Base-by-base conservation (phyloP, 78 protist species). In the Cavenderia fasciculata region DNA sequence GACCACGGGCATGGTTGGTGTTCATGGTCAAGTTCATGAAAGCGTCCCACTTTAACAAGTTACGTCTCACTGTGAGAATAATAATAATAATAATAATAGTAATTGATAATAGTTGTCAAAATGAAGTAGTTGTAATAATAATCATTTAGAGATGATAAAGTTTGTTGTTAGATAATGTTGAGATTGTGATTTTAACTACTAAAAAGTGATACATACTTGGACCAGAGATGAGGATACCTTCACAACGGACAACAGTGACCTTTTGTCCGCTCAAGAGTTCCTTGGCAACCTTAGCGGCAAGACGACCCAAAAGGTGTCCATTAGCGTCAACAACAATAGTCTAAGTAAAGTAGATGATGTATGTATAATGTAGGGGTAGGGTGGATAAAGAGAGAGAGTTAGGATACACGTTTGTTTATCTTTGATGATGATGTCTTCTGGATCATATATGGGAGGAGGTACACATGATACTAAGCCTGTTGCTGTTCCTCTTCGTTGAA, bases 231-330 rank as follows among this genome's bases (percentile, higher is more conserved):
- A 74, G 56, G 75, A 97, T 46, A 47, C 96, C 99, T 94, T 99
- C 99, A 88, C 98, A 94, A 51, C 99, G 97, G 25, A 97, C 97
- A 21, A 95, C 92, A 33, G 92, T 97, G 61, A 99, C 94, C 16
- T 93, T 59, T 82, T 96, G 97, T 34, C 99, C 99, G 16, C 18
- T 18, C 21, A 98, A 93, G 7, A 98, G 95, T 93, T 98, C 97
- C 96, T 99, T 99, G 92, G 99, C 99, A 33, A 97, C 82, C 43
- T 76, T 84, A 25, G 99, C 96, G 18, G 99, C 99, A 19, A 99
- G 97, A 38, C 99, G 98, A 56, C 99, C 99, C 1, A 98, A 61
- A 23, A 99, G 90, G 94, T 98, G 99, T 59, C 96, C 99, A 19
- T 89, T 63, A 62, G 96, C 94, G 85, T 99, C 99, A 41, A 99